A percentile compares a stretch with the other conserved stretches of the same genome.
phyloP scores from a whole-genome alignment of 495 filamentous ascomycete species.

The Bathelium albidoporum region DNA sequence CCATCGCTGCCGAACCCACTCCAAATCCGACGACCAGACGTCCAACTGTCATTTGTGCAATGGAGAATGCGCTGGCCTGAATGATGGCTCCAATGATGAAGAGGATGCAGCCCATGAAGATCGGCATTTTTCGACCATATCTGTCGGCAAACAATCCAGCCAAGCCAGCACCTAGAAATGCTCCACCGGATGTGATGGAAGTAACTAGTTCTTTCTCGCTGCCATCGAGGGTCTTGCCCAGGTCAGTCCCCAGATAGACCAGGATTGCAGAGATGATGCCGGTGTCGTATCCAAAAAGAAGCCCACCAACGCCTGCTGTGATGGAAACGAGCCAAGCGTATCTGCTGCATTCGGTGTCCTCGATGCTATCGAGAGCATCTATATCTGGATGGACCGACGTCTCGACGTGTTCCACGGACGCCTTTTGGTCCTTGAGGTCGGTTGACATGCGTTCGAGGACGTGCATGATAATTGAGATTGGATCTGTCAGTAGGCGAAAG shows the following conservation, averaged over 20 bases:
- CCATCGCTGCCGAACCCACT: constrained; percentile 44
- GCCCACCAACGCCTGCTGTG: constrained; percentile 13
- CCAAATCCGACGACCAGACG: constrained; percentile 43
- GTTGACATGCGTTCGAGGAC: neutral
- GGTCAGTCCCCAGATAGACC: constrained; percentile 31
- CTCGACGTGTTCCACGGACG: neutral
- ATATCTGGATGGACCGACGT: neutral
- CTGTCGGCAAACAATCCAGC: constrained; percentile 42
- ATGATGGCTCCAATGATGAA: constrained; percentile 39
- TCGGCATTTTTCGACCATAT: constrained; percentile 39
- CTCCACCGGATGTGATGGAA: constrained; percentile 39
- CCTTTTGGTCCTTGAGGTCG: neutral
- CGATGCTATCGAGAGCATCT: constrained; percentile 3
- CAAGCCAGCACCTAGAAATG: constrained; percentile 41
- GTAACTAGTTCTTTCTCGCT: constrained; percentile 40
- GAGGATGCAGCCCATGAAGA: constrained; percentile 39
- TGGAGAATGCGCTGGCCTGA: constrained; percentile 37
- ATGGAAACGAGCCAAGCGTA: constrained; percentile 13
- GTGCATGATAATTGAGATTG: neutral
- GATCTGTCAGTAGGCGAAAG: neutral
- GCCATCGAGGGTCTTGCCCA: constrained; percentile 26
- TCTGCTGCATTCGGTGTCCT: constrained; percentile 11
- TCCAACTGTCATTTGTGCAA: constrained; percentile 41
- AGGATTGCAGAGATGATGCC: constrained; percentile 41
- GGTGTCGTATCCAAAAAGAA: constrained; percentile 37